A percentile compares a stretch with the other conserved stretches of the same genome.
Conservation (phyloP, 2,329 filamentous ascomycete species). For the Aspergillus sp. region DNA sequence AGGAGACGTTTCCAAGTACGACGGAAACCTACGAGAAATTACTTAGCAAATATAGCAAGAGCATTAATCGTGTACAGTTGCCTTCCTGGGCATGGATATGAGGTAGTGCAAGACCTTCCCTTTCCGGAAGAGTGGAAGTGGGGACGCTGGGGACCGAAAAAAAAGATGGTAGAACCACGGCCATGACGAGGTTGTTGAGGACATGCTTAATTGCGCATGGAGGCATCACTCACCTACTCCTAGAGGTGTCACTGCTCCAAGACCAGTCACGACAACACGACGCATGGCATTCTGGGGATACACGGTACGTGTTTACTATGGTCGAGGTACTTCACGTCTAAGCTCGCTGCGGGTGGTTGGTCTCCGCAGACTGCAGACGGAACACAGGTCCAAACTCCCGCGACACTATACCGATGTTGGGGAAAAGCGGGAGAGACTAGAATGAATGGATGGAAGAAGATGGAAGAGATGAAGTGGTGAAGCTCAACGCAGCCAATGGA, state of each 20-base stretch:
- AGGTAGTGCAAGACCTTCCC: conserved; percentile 32
- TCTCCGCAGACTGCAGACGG: not conserved
- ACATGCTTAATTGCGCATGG: conserved; percentile 5
- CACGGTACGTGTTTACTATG: not conserved
- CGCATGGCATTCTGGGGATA: conserved; percentile 40
- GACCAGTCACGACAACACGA: conserved; percentile 79
- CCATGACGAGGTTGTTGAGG: conserved; percentile 4
- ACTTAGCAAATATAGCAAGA: conserved; percentile 10
- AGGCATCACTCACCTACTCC: conserved; percentile 63
- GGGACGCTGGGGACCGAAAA: conserved; percentile 23
- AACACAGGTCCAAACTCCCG: not conserved
- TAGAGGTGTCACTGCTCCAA: conserved; percentile 80
- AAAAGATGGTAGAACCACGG: not conserved
- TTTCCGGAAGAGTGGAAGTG: conserved; percentile 30
- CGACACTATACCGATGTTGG: not conserved
- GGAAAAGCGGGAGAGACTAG: conserved; percentile 6
- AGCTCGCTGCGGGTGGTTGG: not conserved
- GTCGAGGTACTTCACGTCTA: not conserved
- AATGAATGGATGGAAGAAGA: conserved; percentile 1
- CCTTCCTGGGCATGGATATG: conserved; percentile 24
- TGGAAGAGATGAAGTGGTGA: not conserved
- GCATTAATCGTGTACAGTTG: conserved; percentile 15
- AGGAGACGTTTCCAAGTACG: conserved; percentile 80
- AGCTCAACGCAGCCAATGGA: not conserved
- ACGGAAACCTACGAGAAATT: conserved; percentile 58